Evolutionary conservation across 345 rosid genomes (phyloP).

Genomic region (Geranium rotundifolium): DNA sequence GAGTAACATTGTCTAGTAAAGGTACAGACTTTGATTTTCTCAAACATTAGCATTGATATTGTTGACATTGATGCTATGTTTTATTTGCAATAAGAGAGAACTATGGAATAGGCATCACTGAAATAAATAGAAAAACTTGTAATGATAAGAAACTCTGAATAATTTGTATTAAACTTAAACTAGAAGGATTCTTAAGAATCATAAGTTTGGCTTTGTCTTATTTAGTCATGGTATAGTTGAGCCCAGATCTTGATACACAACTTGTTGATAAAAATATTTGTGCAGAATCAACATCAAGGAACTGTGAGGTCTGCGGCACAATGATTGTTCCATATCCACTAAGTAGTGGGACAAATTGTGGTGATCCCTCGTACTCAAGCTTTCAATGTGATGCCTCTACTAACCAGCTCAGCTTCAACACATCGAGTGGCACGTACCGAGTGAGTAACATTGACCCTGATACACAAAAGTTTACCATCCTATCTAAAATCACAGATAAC

Average conservation of each 20-base stretch:
- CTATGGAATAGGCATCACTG: too few species aligned
- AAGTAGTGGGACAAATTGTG: slow-evolving; percentile 10
- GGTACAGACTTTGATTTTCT: slow-evolving; percentile 13
- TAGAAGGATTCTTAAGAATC: too few species aligned
- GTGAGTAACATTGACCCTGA: slow-evolving; percentile 5
- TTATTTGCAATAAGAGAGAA: too few species aligned
- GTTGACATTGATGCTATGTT: too few species aligned
- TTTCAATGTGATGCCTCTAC: slow-evolving; percentile 9
- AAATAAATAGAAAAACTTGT: too few species aligned
- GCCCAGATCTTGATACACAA: too few species aligned
- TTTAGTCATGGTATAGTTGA: too few species aligned
- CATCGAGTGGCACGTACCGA: neutral
- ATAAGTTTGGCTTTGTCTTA: too few species aligned
- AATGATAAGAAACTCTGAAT: too few species aligned
- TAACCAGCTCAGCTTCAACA: slow-evolving; percentile 7
- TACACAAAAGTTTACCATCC: slow-evolving; percentile 5
- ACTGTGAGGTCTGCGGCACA: slow-evolving; percentile 16
- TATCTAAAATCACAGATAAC: slow-evolving; percentile 3
- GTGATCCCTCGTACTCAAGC: slow-evolving; percentile 13
- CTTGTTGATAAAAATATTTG: too few species aligned
- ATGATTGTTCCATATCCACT: slow-evolving; percentile 22
- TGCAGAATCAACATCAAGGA: slow-evolving; percentile 5
- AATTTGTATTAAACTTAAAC: too few species aligned
- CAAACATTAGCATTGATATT: too few species aligned
- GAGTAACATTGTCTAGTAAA: slow-evolving; percentile 5